These are phyloP conservation scores for Saccharomycopsis hybrid DNA, from an alignment of 1,139 yeast species.

Conservation along the genomic window DNA sequence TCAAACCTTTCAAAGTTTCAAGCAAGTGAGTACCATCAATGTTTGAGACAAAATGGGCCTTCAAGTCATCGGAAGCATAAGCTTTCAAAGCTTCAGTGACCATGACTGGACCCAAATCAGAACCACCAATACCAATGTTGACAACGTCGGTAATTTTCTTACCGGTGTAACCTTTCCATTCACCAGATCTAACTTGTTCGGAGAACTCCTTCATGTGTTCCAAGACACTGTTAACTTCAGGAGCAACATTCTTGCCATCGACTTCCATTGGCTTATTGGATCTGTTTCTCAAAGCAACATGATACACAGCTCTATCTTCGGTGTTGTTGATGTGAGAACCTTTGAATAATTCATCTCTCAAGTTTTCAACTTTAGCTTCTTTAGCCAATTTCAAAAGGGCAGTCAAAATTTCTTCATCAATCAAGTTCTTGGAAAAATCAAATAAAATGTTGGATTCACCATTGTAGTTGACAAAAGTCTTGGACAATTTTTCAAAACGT, in stretches of 20 bases:
- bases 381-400: slow-evolving; percentile 73
- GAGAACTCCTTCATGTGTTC: slow-evolving; percentile 96
- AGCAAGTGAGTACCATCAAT: slow-evolving; percentile 98
- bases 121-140: slow-evolving; percentile 98
- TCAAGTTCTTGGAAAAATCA: slow-evolving; percentile 90
- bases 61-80: slow-evolving; percentile 68
- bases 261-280: slow-evolving; percentile 75
- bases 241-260: slow-evolving; percentile 82
- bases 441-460: slow-evolving; percentile 74
- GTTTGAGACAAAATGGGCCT: slow-evolving; percentile 91
- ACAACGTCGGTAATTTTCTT: slow-evolving; percentile 89
- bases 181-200: slow-evolving; percentile 81
- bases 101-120: slow-evolving; percentile 98
- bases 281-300: slow-evolving; percentile 92
- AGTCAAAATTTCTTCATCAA: slow-evolving; percentile 72
- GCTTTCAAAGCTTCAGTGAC: slow-evolving; percentile 96
- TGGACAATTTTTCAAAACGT: slow-evolving; percentile 71
- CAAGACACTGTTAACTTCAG: slow-evolving; percentile 84
- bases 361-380: slow-evolving; percentile 80
- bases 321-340: slow-evolving; percentile 95
- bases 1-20: slow-evolving; percentile 69
- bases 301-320: slow-evolving; percentile 95
- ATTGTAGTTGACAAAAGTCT: slow-evolving; percentile 75
- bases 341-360: slow-evolving; percentile 85
- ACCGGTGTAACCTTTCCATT: slow-evolving; percentile 96